A percentile compares a stretch with the other conserved stretches of the same genome.
Evolutionary conservation across 257 asterid genomes (phyloP).

Genomic region (Salvia rosmarinus): DNA sequence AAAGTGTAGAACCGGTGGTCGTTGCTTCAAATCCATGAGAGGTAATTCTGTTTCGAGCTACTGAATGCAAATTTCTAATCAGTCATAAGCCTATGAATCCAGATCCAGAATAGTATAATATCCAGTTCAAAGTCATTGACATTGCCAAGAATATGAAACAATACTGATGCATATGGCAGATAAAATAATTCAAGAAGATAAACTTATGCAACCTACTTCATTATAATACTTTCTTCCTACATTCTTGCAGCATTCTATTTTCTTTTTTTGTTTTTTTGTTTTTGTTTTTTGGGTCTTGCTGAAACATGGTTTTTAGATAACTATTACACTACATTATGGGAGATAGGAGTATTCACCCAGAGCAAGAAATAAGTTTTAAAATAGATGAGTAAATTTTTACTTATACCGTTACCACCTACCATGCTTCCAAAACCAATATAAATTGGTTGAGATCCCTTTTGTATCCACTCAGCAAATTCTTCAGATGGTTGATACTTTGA

Average conservation of each 20-base stretch:
- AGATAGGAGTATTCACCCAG: background rate
- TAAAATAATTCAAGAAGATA: background rate
- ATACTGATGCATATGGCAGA: background rate
- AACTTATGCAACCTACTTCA: too few relatives aligned
- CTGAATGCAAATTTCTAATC: background rate
- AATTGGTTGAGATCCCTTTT: slow-evolving; percentile 75
- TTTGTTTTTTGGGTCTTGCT: background rate
- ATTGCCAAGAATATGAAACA: background rate
- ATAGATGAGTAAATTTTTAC: slow-evolving; percentile 7
- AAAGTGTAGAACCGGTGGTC: background rate
- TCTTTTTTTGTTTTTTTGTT: background rate
- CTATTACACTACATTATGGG: background rate
- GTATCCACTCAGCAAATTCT: slow-evolving; percentile 78
- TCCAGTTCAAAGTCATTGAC: background rate
- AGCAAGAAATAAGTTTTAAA: slow-evolving; percentile 17
- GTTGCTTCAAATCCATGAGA: background rate
- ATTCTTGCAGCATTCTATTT: too few relatives aligned
- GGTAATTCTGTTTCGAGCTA: background rate
- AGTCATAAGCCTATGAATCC: background rate
- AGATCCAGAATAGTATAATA: slow-evolving; percentile 4
- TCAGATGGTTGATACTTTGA: slow-evolving; percentile 73
- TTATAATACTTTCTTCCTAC: too few relatives aligned
- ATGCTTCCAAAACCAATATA: slow-evolving; percentile 99
- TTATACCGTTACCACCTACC: slow-evolving; percentile 51
- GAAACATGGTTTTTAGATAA: background rate